Evolutionary conservation across 2,329 filamentous ascomycete genomes (phyloP).

Genomic region (Erysiphe pulchra): DNA sequence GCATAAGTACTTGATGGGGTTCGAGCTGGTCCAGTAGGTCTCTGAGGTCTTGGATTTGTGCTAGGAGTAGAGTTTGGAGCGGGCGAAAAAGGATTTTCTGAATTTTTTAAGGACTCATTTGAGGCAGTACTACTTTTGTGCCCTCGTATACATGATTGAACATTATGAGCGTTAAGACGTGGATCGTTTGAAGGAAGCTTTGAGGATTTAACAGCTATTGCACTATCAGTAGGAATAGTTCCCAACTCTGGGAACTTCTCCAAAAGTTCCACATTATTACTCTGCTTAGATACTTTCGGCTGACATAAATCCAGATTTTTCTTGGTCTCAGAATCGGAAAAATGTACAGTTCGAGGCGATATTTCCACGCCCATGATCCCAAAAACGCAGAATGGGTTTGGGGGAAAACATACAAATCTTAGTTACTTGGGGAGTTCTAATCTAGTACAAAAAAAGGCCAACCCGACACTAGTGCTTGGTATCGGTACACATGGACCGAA

Average conservation of each 20-base stretch:
- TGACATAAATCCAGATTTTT: conserved; percentile 19
- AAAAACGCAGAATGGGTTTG: not conserved
- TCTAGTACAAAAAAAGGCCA: too few species aligned
- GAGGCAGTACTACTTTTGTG: conserved; percentile 18
- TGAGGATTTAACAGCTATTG: conserved; percentile 2
- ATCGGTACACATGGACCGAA: too few species aligned
- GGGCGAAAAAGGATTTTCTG: conserved; percentile 6
- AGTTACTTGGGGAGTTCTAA: too few species aligned
- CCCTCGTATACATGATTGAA: conserved; percentile 14
- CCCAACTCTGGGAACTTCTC: conserved; percentile 13
- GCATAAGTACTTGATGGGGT: conserved; percentile 65
- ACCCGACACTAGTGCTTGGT: too few species aligned
- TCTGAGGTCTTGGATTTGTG: conserved; percentile 28
- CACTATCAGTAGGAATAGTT: conserved; percentile 3
- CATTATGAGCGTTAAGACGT: conserved; percentile 6
- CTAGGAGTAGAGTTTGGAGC: conserved; percentile 17
- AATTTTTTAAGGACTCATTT: conserved; percentile 2
- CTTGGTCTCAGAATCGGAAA: conserved; percentile 22
- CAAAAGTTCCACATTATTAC: conserved; percentile 23
- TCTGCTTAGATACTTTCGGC: conserved; percentile 14
- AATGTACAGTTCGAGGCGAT: conserved; percentile 29
- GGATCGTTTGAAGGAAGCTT: conserved; percentile 7
- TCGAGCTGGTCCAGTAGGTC: conserved; percentile 41
- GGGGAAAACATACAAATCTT: too few species aligned
- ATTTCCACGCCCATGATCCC: conserved; percentile 17